Percentiles rank a stretch among this genome's conserved stretches.
Evolutionary conservation across 768 basidiomycete genomes (phyloP).

Genomic region (Astraeus odoratus): DNA sequence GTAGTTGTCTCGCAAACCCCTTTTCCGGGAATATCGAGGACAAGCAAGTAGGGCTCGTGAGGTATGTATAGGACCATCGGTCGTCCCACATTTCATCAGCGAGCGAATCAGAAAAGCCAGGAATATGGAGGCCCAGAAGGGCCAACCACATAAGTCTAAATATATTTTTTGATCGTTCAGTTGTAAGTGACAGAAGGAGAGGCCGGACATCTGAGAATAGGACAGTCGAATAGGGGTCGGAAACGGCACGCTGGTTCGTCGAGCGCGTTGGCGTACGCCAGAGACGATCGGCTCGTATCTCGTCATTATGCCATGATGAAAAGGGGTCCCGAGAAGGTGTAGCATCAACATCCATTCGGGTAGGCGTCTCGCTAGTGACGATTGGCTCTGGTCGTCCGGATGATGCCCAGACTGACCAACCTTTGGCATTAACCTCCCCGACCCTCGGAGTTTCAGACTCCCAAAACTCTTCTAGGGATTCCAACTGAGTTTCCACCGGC

Average conservation of each 20-base stretch:
- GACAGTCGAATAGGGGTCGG: conserved; percentile 68
- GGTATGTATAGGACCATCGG: conserved; percentile 50
- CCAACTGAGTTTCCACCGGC: conserved; percentile 44
- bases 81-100: conserved; percentile 52
- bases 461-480: conserved; percentile 75
- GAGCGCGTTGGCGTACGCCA: conserved; percentile 48
- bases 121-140: conserved; percentile 63
- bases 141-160: conserved; percentile 69
- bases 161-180: conserved; percentile 39
- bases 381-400: conserved; percentile 32
- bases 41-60: conserved; percentile 41
- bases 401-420: conserved; percentile 62
- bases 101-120: conserved; percentile 49
- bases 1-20: conserved; percentile 25
- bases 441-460: conserved; percentile 74
- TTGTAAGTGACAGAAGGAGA: conserved; percentile 43
- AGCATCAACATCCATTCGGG: conserved; percentile 14
- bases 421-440: conserved; percentile 57
- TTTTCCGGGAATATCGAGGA: conserved; percentile 46
- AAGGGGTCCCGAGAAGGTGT: conserved; percentile 51
- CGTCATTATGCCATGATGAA: conserved; percentile 55
- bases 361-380: conserved; percentile 3
- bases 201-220: conserved; percentile 67
- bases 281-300: conserved; percentile 41
- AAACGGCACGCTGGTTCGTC: conserved; percentile 37